A percentile compares a stretch with the other conserved stretches of the same genome.
These are phyloP conservation scores for Vanderwaltozyma yarrowii DNA, from an alignment of 805 yeast genomes.

Conservation along the genomic window DNA sequence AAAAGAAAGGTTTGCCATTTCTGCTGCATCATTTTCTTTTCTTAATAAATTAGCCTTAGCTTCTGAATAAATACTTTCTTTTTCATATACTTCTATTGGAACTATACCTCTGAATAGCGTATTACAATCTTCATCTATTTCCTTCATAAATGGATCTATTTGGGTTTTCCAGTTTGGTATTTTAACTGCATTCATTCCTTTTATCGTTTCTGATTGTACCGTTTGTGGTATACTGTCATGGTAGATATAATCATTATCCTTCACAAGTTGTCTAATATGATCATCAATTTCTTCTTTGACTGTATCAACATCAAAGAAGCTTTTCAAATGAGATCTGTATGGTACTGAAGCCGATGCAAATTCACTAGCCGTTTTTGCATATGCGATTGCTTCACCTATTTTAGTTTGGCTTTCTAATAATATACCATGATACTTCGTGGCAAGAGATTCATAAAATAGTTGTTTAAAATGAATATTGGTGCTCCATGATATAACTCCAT, in stretches of 20 bases:
- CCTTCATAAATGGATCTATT: constrained; percentile 32
- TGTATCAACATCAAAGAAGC: constrained; percentile 26
- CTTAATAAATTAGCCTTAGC: constrained; percentile 73
- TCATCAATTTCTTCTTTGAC: constrained; percentile 28
- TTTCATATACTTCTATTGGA: constrained; percentile 81
- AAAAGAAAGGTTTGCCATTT: constrained; percentile 70
- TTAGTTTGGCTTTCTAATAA: constrained; percentile 45
- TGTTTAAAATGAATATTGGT: constrained; percentile 42
- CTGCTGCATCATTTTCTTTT: constrained; percentile 60
- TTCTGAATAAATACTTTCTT: constrained; percentile 79
- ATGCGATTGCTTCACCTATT: constrained; percentile 70
- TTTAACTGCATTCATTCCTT: constrained; percentile 53
- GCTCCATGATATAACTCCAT: constrained; percentile 43
- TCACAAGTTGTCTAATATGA: constrained; percentile 38
- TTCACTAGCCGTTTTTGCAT: constrained; percentile 41
- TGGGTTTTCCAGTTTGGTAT: constrained; percentile 60
- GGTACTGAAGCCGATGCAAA: constrained; percentile 21
- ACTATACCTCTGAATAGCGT: constrained; percentile 70
- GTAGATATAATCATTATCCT: constrained; percentile 84
- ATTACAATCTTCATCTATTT: constrained; percentile 28
- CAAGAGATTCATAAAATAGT: constrained; percentile 46
- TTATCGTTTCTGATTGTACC: constrained; percentile 23
- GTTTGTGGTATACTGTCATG: constrained; percentile 64
- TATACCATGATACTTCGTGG: constrained; percentile 50
- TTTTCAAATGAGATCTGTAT: constrained; percentile 29